Conservation (phyloP, 441 rosid genomes). For the Bruguiera hainesii region DNA sequence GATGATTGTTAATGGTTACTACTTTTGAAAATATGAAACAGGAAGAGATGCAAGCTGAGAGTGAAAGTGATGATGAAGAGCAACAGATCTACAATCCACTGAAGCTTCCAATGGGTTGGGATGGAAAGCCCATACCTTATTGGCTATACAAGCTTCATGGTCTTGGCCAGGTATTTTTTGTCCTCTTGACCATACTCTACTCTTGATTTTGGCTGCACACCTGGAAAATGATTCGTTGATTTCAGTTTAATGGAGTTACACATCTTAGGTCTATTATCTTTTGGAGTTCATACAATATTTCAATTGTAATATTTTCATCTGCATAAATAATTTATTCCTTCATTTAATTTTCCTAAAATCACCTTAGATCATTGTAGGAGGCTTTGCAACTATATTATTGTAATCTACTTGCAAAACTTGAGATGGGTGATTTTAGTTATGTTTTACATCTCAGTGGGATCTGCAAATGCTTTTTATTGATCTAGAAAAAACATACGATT, state of each 20-base stretch:
- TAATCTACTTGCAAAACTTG: too few species aligned
- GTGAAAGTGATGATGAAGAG: conserved; percentile 97
- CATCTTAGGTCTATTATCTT: neutral
- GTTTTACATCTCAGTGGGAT: too few species aligned
- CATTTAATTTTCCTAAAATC: too few species aligned
- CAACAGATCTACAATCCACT: conserved; percentile 93
- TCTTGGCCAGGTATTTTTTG: conserved; percentile 79
- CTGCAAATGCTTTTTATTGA: too few species aligned
- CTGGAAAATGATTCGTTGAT: neutral
- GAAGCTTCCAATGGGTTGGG: conserved; percentile 99
- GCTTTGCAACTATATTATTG: too few species aligned
- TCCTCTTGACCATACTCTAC: neutral
- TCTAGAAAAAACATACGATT: too few species aligned
- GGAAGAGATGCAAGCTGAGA: conserved; percentile 92
- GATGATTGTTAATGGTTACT: conserved; percentile 8
- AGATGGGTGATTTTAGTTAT: too few species aligned
- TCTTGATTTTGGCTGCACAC: neutral
- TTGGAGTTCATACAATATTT: neutral
- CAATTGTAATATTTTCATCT: neutral
- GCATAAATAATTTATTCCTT: neutral
- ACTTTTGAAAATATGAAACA: conserved; percentile 30
- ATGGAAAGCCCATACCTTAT: conserved; percentile 99
- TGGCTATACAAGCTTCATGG: conserved; percentile 99
- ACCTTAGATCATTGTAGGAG: too few species aligned
- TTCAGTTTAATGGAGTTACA: neutral